Conservation (phyloP, 768 basidiomycete species). For the Floccularia luteovirens region DNA sequence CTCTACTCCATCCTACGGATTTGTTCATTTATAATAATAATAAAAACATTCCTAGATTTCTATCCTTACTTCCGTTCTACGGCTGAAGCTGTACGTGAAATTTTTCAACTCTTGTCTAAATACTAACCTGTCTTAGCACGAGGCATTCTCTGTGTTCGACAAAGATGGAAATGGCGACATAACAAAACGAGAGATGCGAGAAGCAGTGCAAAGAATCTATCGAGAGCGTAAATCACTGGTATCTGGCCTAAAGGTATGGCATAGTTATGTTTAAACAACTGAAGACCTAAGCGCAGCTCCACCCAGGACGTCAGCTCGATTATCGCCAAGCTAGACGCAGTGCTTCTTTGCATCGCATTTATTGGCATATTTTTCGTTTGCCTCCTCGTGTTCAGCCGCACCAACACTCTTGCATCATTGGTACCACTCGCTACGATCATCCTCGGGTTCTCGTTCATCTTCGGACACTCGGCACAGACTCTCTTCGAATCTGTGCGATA, state of each 20-base stretch:
- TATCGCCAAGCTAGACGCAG: constrained; percentile 73
- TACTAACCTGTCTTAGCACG: constrained; percentile 33
- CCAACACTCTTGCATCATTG: constrained; percentile 59
- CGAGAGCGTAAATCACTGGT: constrained; percentile 67
- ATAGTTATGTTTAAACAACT: background rate
- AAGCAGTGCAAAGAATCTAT: constrained; percentile 76
- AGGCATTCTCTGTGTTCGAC: constrained; percentile 66
- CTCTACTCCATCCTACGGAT: background rate
- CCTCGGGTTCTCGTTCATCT: constrained; percentile 80
- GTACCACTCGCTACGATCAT: constrained; percentile 77
- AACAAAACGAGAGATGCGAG: constrained; percentile 71
- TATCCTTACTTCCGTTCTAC: constrained; percentile 67
- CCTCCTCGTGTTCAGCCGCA: constrained; percentile 67
- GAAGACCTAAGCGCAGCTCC: constrained; percentile 1
- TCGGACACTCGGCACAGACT: constrained; percentile 74
- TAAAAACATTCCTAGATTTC: constrained; percentile 46
- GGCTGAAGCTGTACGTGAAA: constrained; percentile 55
- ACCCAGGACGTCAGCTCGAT: constrained; percentile 60
- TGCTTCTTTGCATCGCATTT: constrained; percentile 52
- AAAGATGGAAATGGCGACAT: constrained; percentile 83
- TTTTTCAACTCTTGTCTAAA: constrained; percentile 6
- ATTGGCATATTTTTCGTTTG: constrained; percentile 59
- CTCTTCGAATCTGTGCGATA: constrained; percentile 65
- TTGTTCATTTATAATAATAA: constrained; percentile 2
- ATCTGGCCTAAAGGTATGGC: constrained; percentile 57